Conservation (phyloP, 1,284 basidiomycete genomes). For the Omphalotus olearius region DNA sequence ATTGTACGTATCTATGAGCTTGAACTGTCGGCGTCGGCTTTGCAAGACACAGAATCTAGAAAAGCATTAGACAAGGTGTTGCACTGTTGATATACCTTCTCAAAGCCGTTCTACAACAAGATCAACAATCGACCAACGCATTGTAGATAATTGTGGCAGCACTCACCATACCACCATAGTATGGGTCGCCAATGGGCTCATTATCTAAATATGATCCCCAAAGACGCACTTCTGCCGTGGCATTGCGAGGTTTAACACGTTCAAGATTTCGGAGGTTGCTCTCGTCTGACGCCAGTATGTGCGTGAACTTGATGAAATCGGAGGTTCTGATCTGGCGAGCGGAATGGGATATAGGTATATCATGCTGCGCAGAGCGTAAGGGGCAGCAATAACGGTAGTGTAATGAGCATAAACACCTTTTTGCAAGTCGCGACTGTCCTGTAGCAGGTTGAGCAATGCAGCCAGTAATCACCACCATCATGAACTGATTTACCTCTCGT, state of each 20-base stretch:
- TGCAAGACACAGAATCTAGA: constrained; percentile 51
- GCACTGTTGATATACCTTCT: constrained; percentile 62
- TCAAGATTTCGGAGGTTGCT: constrained; percentile 58
- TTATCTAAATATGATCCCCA: constrained; percentile 75
- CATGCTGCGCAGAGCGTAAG: constrained; percentile 36
- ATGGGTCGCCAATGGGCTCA: constrained; percentile 66
- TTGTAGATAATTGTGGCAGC: neutral
- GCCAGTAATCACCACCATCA: neutral
- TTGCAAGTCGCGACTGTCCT: constrained; percentile 61
- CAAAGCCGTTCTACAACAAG: constrained; percentile 41
- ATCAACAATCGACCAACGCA: neutral
- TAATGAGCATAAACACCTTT: constrained; percentile 38
- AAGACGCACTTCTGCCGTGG: constrained; percentile 57
- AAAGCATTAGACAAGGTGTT: constrained; percentile 68
- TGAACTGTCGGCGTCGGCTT: constrained; percentile 11
- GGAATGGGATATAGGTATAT: constrained; percentile 54
- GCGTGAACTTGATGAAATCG: constrained; percentile 63
- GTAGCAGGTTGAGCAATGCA: neutral
- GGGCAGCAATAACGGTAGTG: neutral
- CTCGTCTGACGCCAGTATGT: constrained; percentile 70
- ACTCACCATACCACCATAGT: constrained; percentile 63
- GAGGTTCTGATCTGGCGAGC: constrained; percentile 53
- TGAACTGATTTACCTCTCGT: constrained; percentile 49
- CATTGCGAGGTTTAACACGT: constrained; percentile 48
- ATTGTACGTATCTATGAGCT: neutral